Evolutionary conservation across 768 basidiomycete genomes (phyloP), one percentile per base, ranked within the genome.

Genomic region (Tricholoma furcatifolium): DNA sequence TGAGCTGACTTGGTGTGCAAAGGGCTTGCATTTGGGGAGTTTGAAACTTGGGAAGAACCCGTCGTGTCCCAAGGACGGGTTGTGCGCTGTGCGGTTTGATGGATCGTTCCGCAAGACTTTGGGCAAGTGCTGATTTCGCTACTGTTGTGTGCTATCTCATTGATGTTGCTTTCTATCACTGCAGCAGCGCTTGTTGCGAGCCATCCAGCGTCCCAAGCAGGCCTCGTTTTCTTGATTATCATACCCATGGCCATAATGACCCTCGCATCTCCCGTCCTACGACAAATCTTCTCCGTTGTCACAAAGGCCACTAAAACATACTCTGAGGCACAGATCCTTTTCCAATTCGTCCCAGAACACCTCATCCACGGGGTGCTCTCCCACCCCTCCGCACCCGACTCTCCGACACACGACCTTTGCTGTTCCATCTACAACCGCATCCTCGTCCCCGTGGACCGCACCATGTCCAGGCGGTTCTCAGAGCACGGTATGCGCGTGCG

Each of bases 271-370:
- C 79, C 81, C 12, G 65, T 79, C 17, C 78, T 91, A n/a, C 83
- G 88, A 17, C 83, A 87, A 63, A 71, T 90, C 24, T 77, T 88
- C 48, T 81, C 81, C 7, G 77, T 83, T 3, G 69, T 84, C 56
- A 84, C 82, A 60, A 85, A 85, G 54, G 68, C 78, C 3, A 64
- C 75, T 50, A 80, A 78, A 65, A 67, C 74, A 11, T 72, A 74
- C 43, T 59, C 69, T n/a, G 64, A 76, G 11, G 73, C 75, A 20
- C 81, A 82, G 46, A 73, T 87, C 15, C 72, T 87, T 24, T 80
- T 90, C 53, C 88, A 93, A 51, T 80, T 92, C 57, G 72, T 93
- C 40, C 88, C 91, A 3, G 85, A 91, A 56, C 73, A 79, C 30
- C 69, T 81, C 40, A 70, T 88, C 20, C 65, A 76, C 40, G 74